Base-by-base conservation (phyloP, 495 filamentous ascomycete species). In the Neurospora sp. region DNA sequence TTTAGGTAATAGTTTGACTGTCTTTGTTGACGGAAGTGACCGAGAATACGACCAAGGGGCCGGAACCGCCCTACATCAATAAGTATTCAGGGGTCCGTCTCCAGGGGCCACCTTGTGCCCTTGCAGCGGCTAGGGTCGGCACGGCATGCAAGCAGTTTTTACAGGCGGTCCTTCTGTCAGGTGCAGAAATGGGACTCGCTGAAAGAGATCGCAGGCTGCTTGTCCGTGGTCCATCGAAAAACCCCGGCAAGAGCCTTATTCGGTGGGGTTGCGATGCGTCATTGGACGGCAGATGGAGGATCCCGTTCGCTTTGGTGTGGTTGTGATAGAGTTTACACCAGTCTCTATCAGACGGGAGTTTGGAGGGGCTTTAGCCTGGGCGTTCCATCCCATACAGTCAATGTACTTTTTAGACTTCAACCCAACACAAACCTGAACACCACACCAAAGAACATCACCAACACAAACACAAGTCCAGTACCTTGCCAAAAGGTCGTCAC, bases 121-220 rank as follows among this genome's bases (percentile, higher is more conserved):
- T 59, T 59, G 71, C 73, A 35, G 22, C 75, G 75, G 78, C 72
- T 79, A 73, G 73, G 78, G 72, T 65, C 72, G 75, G 73, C 41
- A 73, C 73, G 75, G 73, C 41, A 73, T 77, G 76, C 73, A 77
- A 39, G 72, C 72, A 70, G 70, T 71, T 72, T 65, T 65, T 35
- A 65, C 53, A 35, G 53, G 31, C 12, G 53, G 53, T 65, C 27
- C 27, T 65, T 65, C 12, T 35, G 6, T 14, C 53, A 65, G 27
- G 53, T 16, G 27, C 53, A 61, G 53, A 65, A 35, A 65, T 31
- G 22, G 22, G 22, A 31, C 5, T 37, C 5, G 35, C 46, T 22
- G 46, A 53, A 53, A 53, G 46, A 22, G 46, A 48, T 20, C 46
- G 48, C 10, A 59, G 48, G 48, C 38, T 39, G 48, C 22, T 61